Evolutionary conservation across 164 flowering plant species (phyloP).

Genomic region (Paratinospora sagittata): DNA sequence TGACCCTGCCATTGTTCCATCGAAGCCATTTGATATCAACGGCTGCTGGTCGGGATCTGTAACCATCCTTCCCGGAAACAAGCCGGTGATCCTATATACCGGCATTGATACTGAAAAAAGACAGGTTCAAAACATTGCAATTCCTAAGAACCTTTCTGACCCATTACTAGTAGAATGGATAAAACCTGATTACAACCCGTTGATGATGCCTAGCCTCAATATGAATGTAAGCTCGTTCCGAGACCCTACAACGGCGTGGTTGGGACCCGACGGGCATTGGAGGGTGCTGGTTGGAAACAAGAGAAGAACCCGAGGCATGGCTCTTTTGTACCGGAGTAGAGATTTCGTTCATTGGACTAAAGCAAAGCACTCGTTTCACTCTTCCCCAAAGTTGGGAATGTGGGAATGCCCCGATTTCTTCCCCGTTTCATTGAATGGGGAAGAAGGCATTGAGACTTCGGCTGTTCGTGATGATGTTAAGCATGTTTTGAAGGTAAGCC

Average conservation of each 20-base stretch:
- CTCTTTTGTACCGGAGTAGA: slow-evolving; percentile 47
- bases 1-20: slow-evolving; percentile 31
- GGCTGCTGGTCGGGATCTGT: slow-evolving; percentile 53
- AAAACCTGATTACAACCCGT: slow-evolving; percentile 33
- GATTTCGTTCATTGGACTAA: slow-evolving; percentile 58
- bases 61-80: slow-evolving; percentile 40
- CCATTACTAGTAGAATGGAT: slow-evolving; percentile 42
- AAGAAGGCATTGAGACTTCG: slow-evolving; percentile 57
- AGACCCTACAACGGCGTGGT: slow-evolving; percentile 50
- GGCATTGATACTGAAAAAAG: slow-evolving; percentile 23
- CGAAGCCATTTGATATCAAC: slow-evolving; percentile 31
- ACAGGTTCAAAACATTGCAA: slow-evolving; percentile 43
- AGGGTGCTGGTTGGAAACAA: slow-evolving; percentile 47
- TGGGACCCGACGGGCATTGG: slow-evolving; percentile 47
- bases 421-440: slow-evolving; percentile 39
- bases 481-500: slow-evolving; percentile 68
- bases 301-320: slow-evolving; percentile 40
- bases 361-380: slow-evolving; percentile 61
- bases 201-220: slow-evolving; percentile 22
- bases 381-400: slow-evolving; percentile 45
- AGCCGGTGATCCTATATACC: slow-evolving; percentile 46
- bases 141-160: slow-evolving; percentile 40
- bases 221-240: slow-evolving; percentile 30
- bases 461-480: slow-evolving; percentile 29
- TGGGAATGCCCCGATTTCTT: slow-evolving; percentile 93